Evolutionary conservation across 805 yeast genomes (phyloP), one percentile per base, ranked within the genome.

Genomic region (Naumovozyma castellii): DNA sequence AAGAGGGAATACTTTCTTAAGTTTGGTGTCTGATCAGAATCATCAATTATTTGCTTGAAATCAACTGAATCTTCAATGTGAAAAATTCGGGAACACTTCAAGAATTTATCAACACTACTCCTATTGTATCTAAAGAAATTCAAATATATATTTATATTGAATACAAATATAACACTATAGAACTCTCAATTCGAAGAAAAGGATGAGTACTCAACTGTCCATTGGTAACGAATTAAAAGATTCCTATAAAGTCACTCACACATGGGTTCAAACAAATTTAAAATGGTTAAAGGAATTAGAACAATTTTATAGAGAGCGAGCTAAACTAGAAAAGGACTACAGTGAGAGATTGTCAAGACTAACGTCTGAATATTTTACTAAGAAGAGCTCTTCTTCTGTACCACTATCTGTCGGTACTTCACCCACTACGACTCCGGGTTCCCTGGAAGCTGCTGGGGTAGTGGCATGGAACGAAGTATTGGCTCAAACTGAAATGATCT

Each of bases 341-440:
- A 71, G 95, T 9, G 64, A 69, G 14, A 82, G 77, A 48, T 66
- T 92, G 41, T 69, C 73, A 39, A 71, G 72, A 8, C 62, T 92
- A 43, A 71, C 85, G 34, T 64, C 76, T 38, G 84, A 78, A 43
- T 83, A 78, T 46, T 78, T 85, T 50, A 80, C 78, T 43, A 81
- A 76, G 59, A 87, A 88, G 57, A 81, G 94, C 36, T 76, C 76
- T 47, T 61, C 69, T 14, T 68, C 85, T 9, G 75, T 90, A 0
- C 58, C 65, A 12, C 61, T 92, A 20, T 76, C 88, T 34, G 98
- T 92, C 2, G 99, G 99, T 18, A 95, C 85, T 44, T 74, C 75
- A 14, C 98, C 99, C 0, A 73, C 78, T 32, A 74, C 84, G 33
- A 92, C 99, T 0, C 97, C 98, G 0, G 98, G 99, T 0, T 86